Percentiles rank a stretch among this genome's conserved stretches.
Conservation (phyloP, 2,329 filamentous ascomycete genomes). For the Bertia moriformis region DNA sequence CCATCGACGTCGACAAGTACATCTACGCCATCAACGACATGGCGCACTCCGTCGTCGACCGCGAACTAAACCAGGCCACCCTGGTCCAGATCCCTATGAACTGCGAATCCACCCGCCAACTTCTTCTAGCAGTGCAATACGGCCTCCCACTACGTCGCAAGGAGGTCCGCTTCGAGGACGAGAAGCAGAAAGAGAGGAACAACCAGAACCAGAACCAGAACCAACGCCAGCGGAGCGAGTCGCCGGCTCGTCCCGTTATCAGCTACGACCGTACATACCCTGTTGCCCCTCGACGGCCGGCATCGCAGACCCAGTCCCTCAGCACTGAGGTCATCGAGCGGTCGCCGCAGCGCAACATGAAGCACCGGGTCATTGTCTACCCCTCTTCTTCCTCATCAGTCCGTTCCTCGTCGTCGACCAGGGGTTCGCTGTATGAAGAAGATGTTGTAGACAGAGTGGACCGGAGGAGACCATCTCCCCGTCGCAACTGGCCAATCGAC, state of each 20-base stretch:
- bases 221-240: constrained; percentile 4
- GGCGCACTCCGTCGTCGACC: constrained; percentile 23
- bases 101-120: constrained; percentile 14
- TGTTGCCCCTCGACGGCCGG: constrained; percentile 10
- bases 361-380: constrained; percentile 17
- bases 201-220: neutral
- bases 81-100: constrained; percentile 23
- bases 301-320: neutral
- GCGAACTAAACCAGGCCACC: constrained; percentile 16
- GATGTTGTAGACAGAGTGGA: neutral
- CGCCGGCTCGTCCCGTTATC: constrained; percentile 9
- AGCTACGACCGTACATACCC: constrained; percentile 17
- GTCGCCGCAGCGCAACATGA: constrained; percentile 9
- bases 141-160: constrained; percentile 13
- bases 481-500: neutral
- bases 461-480: neutral
- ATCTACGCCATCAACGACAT: constrained; percentile 17
- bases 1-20: constrained; percentile 17
- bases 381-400: too few relatives aligned
- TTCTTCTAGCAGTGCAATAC: constrained; percentile 24
- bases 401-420: constrained; percentile 6
- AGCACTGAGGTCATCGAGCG: constrained; percentile 6
- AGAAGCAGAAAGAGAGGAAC: constrained; percentile 1
- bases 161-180: constrained; percentile 1
- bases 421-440: neutral